Evolutionary conservation across 2,329 filamentous ascomycete species (phyloP), one percentile per base, ranked within the genome.

Genomic region (Penicillium hordei): DNA sequence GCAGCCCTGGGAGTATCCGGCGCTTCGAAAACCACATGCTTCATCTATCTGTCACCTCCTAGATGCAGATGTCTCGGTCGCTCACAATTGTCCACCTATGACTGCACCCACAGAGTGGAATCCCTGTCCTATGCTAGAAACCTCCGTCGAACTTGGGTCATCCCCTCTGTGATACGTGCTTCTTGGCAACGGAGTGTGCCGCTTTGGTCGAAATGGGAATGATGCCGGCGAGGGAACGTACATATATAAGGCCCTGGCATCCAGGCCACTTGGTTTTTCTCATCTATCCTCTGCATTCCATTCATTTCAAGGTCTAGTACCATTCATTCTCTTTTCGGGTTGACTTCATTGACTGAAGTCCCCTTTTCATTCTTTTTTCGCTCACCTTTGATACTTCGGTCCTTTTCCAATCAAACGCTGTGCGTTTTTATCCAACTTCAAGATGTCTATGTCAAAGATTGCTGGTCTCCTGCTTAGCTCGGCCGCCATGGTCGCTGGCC

Each of bases 331-430:
- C 59, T 70, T 64, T 56, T 48, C 48, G 58, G 66, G 62, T 65
- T 57, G 64, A 67, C 64, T 72, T 71, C 68, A 70, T 70, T 72
- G 69, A 72, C 53, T 72, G 70, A 72, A 71, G 66, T 68, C 65
- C 68, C 68, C 67, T 64, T 69, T 64, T 65, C 66, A 65, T 64
- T 70, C 68, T 66, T 68, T 69, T 61, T 57, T 48, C 45, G 9
- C 19, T 53, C 53, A 48, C 52, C 59, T 54, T 63, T 59, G 55
- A 58, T 67, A 55, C 53, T 60, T 65, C 60, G 53, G 46, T 57
- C 42, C 27, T 55, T 54, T 55, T 52, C 52, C 55, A 57, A 54
- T 43, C 56, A 59, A 55, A 71, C 70, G 70, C 70, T 71, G 70
- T 65, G 70, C 70, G 70, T 71, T 63, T 51, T 62, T 63, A 38